phyloP scores from a whole-genome alignment of 2,329 filamentous ascomycete genomes.

The Xylaria sp. region DNA sequence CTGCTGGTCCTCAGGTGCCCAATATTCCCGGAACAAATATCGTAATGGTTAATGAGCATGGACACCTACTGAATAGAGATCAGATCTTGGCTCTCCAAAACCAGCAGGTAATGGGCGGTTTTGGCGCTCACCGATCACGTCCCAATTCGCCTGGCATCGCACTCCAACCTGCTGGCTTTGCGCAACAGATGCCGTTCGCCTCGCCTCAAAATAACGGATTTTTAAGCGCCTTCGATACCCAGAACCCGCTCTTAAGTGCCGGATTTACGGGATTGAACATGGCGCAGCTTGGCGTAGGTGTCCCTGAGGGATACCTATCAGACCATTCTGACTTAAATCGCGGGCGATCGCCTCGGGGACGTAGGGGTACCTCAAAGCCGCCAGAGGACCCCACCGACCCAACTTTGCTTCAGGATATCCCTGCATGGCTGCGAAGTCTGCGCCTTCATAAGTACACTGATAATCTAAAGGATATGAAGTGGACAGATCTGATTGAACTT shows the following conservation, averaged over 20 bases:
- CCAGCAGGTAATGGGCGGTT: slow-evolving; percentile 66
- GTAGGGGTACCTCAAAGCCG: slow-evolving; percentile 94
- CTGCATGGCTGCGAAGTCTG: slow-evolving; percentile 92
- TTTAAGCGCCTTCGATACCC: slow-evolving; percentile 84
- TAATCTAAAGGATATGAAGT: slow-evolving; percentile 96
- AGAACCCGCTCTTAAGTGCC: slow-evolving; percentile 74
- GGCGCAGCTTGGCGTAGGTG: slow-evolving; percentile 74
- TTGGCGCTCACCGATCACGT: slow-evolving; percentile 79
- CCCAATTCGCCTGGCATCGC: slow-evolving; percentile 89
- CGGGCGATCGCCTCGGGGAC: slow-evolving; percentile 89
- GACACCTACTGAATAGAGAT: slow-evolving; percentile 85
- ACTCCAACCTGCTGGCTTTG: slow-evolving; percentile 73
- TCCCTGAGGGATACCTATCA: slow-evolving; percentile 87
- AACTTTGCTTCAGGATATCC: slow-evolving; percentile 90
- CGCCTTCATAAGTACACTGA: slow-evolving; percentile 99
- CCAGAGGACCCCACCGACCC: slow-evolving; percentile 97
- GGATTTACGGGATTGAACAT: slow-evolving; percentile 77
- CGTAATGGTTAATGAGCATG: slow-evolving; percentile 94
- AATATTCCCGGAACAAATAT: slow-evolving; percentile 78
- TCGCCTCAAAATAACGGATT: slow-evolving; percentile 96
- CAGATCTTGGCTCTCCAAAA: slow-evolving; percentile 85
- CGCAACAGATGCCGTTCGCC: slow-evolving; percentile 74
- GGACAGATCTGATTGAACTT: slow-evolving; percentile 90
- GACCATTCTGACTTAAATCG: slow-evolving; percentile 93
- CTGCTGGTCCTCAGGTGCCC: slow-evolving; percentile 71